Base-by-base conservation (phyloP, 306 rosid species). In the Lathyrus oleraceus region DNA sequence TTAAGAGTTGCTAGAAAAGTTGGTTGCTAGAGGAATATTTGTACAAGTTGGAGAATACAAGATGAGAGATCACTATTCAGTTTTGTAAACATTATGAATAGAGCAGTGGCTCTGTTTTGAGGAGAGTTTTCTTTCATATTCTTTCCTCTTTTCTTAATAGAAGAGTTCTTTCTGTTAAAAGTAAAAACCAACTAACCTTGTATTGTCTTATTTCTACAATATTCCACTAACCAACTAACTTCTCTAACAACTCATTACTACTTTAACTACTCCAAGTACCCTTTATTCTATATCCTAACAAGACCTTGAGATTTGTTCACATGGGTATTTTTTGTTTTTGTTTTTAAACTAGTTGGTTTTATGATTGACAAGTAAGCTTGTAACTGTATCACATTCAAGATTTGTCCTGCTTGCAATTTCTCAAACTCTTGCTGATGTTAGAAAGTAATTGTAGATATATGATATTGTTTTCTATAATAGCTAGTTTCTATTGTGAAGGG, bases 401-500 rank as follows among this genome's bases (percentile, higher is more conserved):
- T 48, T 49, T 64, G 20, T 47, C 53, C 54, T 81, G 48, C 56
- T 9, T 68, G 47, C 69, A 48, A 77, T 35, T 68, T 59, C 52
- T 40, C 69, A 48, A 77, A 43, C 72, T 59, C 53, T 56, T 66
- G 73, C 65, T 57, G 54, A 70, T 70, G 28, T 70, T 65, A 69
- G 49, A 73, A 70, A 39, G 11, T 45, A 53, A 45, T 30, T 20
- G 11, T 48, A 54, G 59, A 66, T 71, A 49, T 45, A 6, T 67
- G 52, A 57, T 44, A 25, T 52, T 61, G 61, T 80, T 75, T 71
- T 70, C 36, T 56, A 61, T 74, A 21, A 39, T 64, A 28, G 62
- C 51, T 40, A 56, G 48, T 69, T 73, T 67, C 73, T 68, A 60
- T 73, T 79, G 63, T 83, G 78, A 83, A 95, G 99, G 91, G 84